Evolutionary conservation across 169 alveolate genomes (phyloP), one percentile per base, ranked within the genome.

Genomic region (Plasmodium gonderi): DNA sequence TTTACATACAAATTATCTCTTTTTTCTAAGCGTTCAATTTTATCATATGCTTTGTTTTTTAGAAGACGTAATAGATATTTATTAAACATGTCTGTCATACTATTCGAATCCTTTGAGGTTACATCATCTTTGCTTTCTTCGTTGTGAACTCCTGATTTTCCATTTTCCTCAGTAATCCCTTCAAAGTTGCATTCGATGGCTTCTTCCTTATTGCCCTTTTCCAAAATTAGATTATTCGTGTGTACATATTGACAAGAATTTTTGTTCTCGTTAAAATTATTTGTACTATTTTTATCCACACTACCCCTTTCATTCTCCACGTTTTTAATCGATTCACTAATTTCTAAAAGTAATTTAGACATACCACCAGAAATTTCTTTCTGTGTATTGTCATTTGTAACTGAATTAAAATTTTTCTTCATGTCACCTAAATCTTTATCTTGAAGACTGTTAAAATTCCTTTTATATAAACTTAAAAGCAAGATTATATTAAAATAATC

Each of bases 1-100:
- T 85, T 85, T 85, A 38, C 92, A 54, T 85, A 54, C 45, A 85
- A 72, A 45, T 85, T 74, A 85, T 85, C 87, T 60, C 92, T 85
- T 75, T 85, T 85, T 85, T 85, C 92, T 60, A 85, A 36, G 26
- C 51, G 65, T 54, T 85, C 92, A 74, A 85, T 85, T 54, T 85
- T 85, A 40, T 85, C 92, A 85, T 85, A 74, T 77, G 14, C 51
- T 54, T 85, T 85, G 49, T 85, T 85, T 85, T 85, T 85, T 77
- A 85, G 31, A 29, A 85, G 68, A 76, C 45, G 67, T n/a, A 54
- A 31, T 23, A 85, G 49, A 75, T 74, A 74, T 17, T 44, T 72
- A 65, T 85, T 85, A 51, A 85, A 85, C 49, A 29, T 85, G 60
- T 85, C 79, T 40, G 26, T 85, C 92, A 75, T 85, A 26, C 33